A percentile compares a stretch with the other conserved stretches of the same genome.
These are phyloP conservation scores for Paramecium pentaurelia DNA, from an alignment of 73 alveolate species.

Conservation along the genomic window DNA sequence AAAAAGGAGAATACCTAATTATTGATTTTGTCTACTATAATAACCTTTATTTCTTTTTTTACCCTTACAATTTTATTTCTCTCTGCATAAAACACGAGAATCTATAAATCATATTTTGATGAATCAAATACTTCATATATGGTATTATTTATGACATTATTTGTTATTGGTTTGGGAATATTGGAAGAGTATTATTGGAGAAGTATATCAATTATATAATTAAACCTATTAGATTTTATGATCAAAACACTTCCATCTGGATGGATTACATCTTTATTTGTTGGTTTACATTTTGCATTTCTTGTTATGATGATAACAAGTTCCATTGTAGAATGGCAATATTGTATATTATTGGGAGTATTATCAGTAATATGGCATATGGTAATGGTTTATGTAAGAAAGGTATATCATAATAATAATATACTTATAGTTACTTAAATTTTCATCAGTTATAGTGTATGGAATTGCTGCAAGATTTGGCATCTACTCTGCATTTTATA, in stretches of 20 bases:
- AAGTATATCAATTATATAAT: neutral
- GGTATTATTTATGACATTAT: neutral
- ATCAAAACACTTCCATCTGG: conserved; percentile 9
- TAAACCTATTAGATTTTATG: neutral
- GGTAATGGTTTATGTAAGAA: conserved; percentile 34
- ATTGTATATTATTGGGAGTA: neutral
- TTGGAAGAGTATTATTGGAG: conserved; percentile 41
- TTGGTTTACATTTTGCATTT: neutral
- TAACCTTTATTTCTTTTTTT: neutral
- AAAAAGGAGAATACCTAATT: neutral
- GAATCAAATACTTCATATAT: neutral
- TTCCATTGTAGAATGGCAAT: neutral
- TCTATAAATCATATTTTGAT: neutral
- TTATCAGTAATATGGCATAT: neutral
- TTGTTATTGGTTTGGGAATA: neutral
- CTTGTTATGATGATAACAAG: neutral
- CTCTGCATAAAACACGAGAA: neutral
- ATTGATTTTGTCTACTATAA: neutral
- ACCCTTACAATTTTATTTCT: neutral
- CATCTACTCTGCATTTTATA: neutral
- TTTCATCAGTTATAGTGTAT: conserved; percentile 21
- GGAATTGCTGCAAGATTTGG: conserved; percentile 34
- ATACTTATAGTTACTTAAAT: neutral
- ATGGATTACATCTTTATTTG: neutral
- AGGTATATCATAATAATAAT: neutral